Evolutionary conservation across 495 filamentous ascomycete genomes (phyloP).

Genomic region (Xanthoparmelia taractica): DNA sequence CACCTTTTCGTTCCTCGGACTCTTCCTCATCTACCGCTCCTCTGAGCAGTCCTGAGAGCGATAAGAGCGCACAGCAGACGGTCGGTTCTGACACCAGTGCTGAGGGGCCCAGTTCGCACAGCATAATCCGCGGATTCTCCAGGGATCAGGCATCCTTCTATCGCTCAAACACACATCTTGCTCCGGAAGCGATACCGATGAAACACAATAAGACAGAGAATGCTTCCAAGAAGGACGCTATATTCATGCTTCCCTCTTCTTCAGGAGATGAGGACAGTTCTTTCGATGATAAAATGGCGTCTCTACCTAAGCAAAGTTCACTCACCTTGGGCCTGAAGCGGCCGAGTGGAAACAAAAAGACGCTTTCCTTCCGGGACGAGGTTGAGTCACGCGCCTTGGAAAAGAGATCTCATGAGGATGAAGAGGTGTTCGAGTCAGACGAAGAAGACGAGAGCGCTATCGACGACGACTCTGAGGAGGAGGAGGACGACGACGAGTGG

Average conservation of each 20-base stretch:
- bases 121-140: conserved; percentile 81
- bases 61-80: conserved; percentile 37
- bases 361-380: conserved; percentile 77
- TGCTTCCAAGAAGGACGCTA: conserved; percentile 54
- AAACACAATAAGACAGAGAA: conserved; percentile 40
- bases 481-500: conserved; percentile 47
- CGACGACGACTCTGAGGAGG: conserved; percentile 81
- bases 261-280: conserved; percentile 77
- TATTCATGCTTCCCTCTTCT: conserved; percentile 72
- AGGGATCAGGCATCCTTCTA: conserved; percentile 67
- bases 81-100: conserved; percentile 48
- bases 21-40: conserved; percentile 44
- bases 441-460: conserved; percentile 67
- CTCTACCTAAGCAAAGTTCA: conserved; percentile 43
- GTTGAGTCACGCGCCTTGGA: conserved; percentile 56
- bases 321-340: conserved; percentile 47
- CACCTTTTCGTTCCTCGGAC: conserved; percentile 43
- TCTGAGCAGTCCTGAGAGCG: conserved; percentile 38
- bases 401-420: conserved; percentile 53
- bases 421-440: conserved; percentile 67
- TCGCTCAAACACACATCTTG: conserved; percentile 52
- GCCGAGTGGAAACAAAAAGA: conserved; percentile 51
- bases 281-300: conserved; percentile 58
- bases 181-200: conserved; percentile 38
- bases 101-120: conserved; percentile 56